These are phyloP conservation scores for Lentinula aciculospora DNA, from an alignment of 768 basidiomycete species.

Conservation along the genomic window DNA sequence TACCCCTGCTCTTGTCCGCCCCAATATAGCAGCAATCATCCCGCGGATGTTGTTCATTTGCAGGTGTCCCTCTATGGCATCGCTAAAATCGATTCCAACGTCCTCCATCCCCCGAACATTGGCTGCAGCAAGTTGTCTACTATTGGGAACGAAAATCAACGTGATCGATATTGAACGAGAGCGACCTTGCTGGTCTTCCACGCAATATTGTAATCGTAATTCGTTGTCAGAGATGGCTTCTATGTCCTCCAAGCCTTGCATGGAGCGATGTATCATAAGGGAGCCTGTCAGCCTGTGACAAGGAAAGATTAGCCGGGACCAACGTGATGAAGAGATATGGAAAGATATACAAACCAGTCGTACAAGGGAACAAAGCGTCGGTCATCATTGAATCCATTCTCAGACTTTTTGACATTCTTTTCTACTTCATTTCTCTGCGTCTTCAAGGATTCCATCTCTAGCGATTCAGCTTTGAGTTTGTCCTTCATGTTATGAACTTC, in stretches of 20 bases:
- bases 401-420: slow-evolving; percentile 48
- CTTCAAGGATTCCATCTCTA: slow-evolving; percentile 54
- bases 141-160: slow-evolving; percentile 67
- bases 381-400: slow-evolving; percentile 59
- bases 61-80: slow-evolving; percentile 56
- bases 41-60: slow-evolving; percentile 63
- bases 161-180: slow-evolving; percentile 40
- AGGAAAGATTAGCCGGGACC: neutral
- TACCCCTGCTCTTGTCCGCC: slow-evolving; percentile 28
- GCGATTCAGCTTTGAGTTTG: slow-evolving; percentile 48
- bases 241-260: slow-evolving; percentile 55
- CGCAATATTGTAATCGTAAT: slow-evolving; percentile 60
- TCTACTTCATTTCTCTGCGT: slow-evolving; percentile 66
- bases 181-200: slow-evolving; percentile 27
- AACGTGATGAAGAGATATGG: neutral
- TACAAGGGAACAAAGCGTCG: slow-evolving; percentile 58
- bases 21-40: slow-evolving; percentile 55
- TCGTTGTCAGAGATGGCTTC: slow-evolving; percentile 70
- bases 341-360: slow-evolving; percentile 68
- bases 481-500: slow-evolving; percentile 52
- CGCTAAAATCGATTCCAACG: slow-evolving; percentile 48
- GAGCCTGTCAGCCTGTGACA: slow-evolving; percentile 57
- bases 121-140: slow-evolving; percentile 57
- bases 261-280: slow-evolving; percentile 55
- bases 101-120: slow-evolving; percentile 46